A percentile compares a stretch with the other conserved stretches of the same genome.
These are phyloP conservation scores for Colletotrichum tabaci DNA, from an alignment of 2,329 filamentous ascomycete genomes.

Conservation along the genomic window DNA sequence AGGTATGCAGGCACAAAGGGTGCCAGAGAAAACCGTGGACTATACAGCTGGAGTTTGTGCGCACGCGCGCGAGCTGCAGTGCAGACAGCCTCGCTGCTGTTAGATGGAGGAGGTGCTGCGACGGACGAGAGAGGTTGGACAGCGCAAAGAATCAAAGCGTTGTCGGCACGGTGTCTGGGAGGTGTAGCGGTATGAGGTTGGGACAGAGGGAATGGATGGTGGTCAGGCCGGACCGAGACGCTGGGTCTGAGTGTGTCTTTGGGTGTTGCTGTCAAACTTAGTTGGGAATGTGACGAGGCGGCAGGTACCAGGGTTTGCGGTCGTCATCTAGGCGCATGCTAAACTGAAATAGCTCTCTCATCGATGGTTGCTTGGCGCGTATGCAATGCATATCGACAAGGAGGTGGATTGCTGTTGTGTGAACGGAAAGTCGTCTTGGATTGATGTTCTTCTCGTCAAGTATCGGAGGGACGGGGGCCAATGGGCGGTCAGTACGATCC, in stretches of 20 bases:
- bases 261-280: constrained; percentile 2
- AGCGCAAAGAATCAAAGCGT: background rate
- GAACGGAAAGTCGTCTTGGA: background rate
- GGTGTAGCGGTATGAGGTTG: background rate
- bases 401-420: background rate
- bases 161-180: background rate
- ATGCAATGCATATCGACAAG: background rate
- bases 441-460: background rate
- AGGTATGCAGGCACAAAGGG: constrained; percentile 19
- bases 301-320: background rate
- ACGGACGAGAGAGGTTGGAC: constrained; percentile 20
- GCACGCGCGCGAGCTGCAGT: background rate
- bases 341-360: background rate
- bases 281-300: constrained; percentile 34
- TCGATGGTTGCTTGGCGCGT: constrained; percentile 5
- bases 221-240: constrained; percentile 9
- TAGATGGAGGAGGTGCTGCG: constrained; percentile 4
- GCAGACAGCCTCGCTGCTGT: background rate
- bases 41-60: constrained; percentile 1
- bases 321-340: background rate
- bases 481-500: constrained; percentile 1
- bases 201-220: constrained; percentile 10
- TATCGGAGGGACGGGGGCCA: background rate
- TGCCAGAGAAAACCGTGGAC: constrained; percentile 8
- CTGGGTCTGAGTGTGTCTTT: background rate